Evolutionary conservation across 2,329 filamentous ascomycete genomes (phyloP), one percentile per base, ranked within the genome.

Genomic region (Penicillium sp.): DNA sequence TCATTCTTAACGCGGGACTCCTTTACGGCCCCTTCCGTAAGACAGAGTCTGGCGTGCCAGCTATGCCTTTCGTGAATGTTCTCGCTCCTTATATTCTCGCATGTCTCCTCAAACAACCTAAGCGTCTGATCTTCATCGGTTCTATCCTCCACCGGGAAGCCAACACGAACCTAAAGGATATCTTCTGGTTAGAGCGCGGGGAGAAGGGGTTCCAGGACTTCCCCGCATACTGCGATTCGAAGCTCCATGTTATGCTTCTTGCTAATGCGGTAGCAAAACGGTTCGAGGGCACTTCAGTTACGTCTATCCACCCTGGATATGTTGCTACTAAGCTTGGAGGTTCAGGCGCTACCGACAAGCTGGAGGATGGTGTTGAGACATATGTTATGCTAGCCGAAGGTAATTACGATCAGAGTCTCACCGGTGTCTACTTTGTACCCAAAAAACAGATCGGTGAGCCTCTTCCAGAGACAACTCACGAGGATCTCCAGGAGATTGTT

Each of bases 1-100:
- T 86, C 19, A 75, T 86, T 31, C 83, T 85, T 70, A 86, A 85
- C 59, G 83, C 83, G 0, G 83, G 82, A 3, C 62, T 83, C 25
- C 78, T 77, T 53, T 70, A 69, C 31, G 77, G 78, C 17, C 71
- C 66, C 39, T 75, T 68, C 62, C 71, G 66, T 59, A 78, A 76
- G 58, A 70, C 62, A 1, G 68, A 67, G 12, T 75, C 79, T 36
- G 78, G 77, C 29, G 70, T 82, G 17, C 77, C 81, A 0, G 72
- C 74, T 10, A 69, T 83, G 13, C 79, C 82, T 42, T 77, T 80
- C 3, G 81, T 85, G 54, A 86, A 86, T 66, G 80, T 77, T 0
- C 59, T 86, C 1, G 81, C 83, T 21, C 83, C 83, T 0, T 86
- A 84, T 62, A 72, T 85, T 3, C 72, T 86, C 5, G 77, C 82